Evolutionary conservation across 78 protist genomes (phyloP), one percentile per base, ranked within the genome.

Genomic region (Planoprotostelium fungivorum): DNA sequence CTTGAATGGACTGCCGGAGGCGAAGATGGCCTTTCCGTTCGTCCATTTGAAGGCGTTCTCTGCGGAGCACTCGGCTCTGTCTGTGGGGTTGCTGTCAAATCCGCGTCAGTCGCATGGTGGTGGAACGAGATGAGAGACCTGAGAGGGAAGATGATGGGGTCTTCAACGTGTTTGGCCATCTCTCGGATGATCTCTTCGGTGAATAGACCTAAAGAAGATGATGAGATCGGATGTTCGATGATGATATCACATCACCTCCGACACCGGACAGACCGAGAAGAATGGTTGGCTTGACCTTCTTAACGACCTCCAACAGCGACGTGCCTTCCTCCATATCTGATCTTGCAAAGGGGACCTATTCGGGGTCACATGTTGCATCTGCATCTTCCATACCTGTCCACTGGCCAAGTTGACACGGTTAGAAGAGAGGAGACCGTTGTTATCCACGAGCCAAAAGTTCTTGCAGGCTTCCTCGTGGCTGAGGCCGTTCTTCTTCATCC

Each of bases 91-190:
- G 90, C 91, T 89, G 85, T n/a, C n/a, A n/a, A 51, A 16, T 5
- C 16, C 73, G 73, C 73, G 16, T 51, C 73, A 51, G 73, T 85
- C 36, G 87, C 34, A 37, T 25, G 16, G 16, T 37, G 87, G 38
- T 93, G 96, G 93, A 92, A 95, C 34, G 93, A 89, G 63, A 5
- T 51, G 31, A n/a, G n/a, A n/a, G n/a, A 51, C 73, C 73, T 51
- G 73, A 98, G 94, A 5, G 99, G 93, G 83, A 98, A 93, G 88
- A 99, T 91, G 93, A 98, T 93, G 29, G 99, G 99, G 31, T 92
- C 88, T 63, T 91, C 95, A 73, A 36, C 38, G 88, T 90, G 37
- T 25, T 37, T 84, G 31, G 90, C 29, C 94, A 94, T 86, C 34
- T 88, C 88, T 34, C 86, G 83, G 36, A 98, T 84, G 28, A 97